Conservation (phyloP, 768 basidiomycete genomes). For the Guyanaporus albipodus region DNA sequence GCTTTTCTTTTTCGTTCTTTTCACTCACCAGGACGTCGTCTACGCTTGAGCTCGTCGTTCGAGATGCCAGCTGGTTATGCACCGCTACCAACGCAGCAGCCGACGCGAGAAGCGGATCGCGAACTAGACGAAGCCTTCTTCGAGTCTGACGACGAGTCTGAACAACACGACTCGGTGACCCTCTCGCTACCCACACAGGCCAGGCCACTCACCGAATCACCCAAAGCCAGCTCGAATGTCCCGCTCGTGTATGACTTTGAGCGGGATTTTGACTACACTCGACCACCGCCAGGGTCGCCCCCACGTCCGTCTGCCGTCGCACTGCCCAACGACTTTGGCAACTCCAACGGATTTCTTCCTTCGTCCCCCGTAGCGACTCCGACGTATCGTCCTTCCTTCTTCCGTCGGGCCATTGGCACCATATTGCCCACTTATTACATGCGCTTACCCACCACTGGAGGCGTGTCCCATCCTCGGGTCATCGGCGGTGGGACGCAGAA, state of each 20-base stretch:
- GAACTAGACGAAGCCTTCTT: slow-evolving; percentile 84
- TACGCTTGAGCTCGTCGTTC: not conserved
- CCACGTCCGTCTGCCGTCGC: slow-evolving; percentile 55
- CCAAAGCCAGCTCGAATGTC: slow-evolving; percentile 5
- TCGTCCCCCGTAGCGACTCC: slow-evolving; percentile 37
- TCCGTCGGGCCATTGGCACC: slow-evolving; percentile 53
- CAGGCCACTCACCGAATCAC: slow-evolving; percentile 17
- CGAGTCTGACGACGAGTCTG: slow-evolving; percentile 49
- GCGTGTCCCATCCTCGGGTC: slow-evolving; percentile 25
- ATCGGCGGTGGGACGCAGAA: slow-evolving; percentile 75
- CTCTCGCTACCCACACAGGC: slow-evolving; percentile 35
- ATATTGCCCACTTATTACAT: slow-evolving; percentile 66
- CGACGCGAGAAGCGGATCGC: slow-evolving; percentile 42
- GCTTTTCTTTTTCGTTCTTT: not conserved
- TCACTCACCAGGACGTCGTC: not conserved
- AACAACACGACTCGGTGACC: slow-evolving; percentile 23
- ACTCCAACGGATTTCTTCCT: slow-evolving; percentile 66
- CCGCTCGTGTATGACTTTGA: slow-evolving; percentile 62
- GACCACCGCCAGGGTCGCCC: slow-evolving; percentile 77
- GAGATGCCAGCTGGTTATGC: slow-evolving; percentile 51
- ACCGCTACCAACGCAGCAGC: slow-evolving; percentile 46
- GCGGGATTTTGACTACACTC: slow-evolving; percentile 62
- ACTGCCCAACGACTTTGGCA: slow-evolving; percentile 65
- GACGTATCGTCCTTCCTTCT: slow-evolving; percentile 45
- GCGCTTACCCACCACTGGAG: slow-evolving; percentile 42